Evolutionary conservation across 805 yeast genomes (phyloP).

Genomic region (Lipomyces sp.): DNA sequence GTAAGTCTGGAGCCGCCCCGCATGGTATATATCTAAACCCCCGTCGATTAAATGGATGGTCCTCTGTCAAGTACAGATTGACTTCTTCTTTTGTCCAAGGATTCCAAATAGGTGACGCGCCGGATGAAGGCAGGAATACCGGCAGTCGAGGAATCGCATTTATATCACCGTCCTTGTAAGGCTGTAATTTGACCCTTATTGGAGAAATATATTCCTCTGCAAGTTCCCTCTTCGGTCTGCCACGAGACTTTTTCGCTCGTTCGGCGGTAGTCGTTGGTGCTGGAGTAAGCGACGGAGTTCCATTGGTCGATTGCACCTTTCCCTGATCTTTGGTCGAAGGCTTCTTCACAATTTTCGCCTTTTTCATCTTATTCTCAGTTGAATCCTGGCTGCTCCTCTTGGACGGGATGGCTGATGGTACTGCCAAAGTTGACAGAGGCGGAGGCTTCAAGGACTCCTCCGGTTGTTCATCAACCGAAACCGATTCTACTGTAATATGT

Average conservation of each 20-base stretch:
- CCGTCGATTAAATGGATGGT: slow-evolving; percentile 75
- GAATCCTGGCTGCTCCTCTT: neutral
- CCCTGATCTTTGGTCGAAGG: slow-evolving; percentile 10
- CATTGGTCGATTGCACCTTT: neutral
- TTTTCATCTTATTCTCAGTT: slow-evolving; percentile 8
- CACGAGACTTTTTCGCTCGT: slow-evolving; percentile 16
- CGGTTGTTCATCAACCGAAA: neutral
- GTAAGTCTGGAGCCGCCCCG: slow-evolving; percentile 61
- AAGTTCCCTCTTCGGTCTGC: neutral
- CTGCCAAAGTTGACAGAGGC: neutral
- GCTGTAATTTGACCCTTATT: slow-evolving; percentile 30
- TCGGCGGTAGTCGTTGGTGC: slow-evolving; percentile 8
- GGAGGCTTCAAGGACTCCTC: neutral
- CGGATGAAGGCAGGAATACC: slow-evolving; percentile 13
- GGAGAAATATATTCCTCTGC: slow-evolving; percentile 25
- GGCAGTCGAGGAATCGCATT: slow-evolving; percentile 33
- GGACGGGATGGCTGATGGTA: neutral
- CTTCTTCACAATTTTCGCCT: slow-evolving; percentile 17
- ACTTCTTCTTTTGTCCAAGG: slow-evolving; percentile 21
- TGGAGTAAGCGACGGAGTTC: neutral
- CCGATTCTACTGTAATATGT: neutral
- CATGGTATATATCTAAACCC: slow-evolving; percentile 84
- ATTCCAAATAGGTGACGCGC: neutral
- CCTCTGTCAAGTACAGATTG: slow-evolving; percentile 61
- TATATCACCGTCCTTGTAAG: slow-evolving; percentile 34